Conservation (phyloP, 1,284 basidiomycete species). For the Cryptococcus sp. region DNA sequence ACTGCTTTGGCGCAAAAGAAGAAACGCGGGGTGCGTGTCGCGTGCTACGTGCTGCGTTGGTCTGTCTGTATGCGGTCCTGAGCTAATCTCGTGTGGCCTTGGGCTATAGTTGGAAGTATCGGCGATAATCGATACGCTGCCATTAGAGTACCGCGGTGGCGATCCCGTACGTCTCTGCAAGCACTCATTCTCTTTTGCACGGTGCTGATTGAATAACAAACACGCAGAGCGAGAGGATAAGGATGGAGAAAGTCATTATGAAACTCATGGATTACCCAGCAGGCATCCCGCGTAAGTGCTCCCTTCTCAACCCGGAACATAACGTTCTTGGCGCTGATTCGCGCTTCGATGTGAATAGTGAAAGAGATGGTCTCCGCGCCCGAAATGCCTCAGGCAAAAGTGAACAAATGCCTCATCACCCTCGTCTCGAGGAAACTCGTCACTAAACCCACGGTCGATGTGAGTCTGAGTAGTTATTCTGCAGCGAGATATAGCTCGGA, state of each 20-base stretch:
- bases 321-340: too few relatives aligned
- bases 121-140: conserved; percentile 73
- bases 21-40: conserved; percentile 64
- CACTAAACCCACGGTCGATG: conserved; percentile 60
- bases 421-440: conserved; percentile 86
- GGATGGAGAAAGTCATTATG: conserved; percentile 68
- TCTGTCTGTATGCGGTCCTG: background rate
- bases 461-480: conserved; percentile 48
- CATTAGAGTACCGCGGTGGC: conserved; percentile 85
- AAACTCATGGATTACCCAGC: conserved; percentile 45
- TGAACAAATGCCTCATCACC: conserved; percentile 90
- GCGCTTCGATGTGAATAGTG: conserved; percentile 57
- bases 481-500: background rate
- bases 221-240: conserved; percentile 65
- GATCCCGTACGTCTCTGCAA: conserved; percentile 65
- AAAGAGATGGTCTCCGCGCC: conserved; percentile 75
- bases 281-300: conserved; percentile 38
- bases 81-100: conserved; percentile 10
- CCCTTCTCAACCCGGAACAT: background rate
- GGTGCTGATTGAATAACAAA: background rate
- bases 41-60: conserved; percentile 1
- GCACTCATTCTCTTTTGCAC: background rate
- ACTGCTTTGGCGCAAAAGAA: conserved; percentile 66
- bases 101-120: conserved; percentile 59
- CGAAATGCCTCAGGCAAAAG: conserved; percentile 80